Base-by-base conservation (phyloP, 164 flowering plant genomes). In the Vitis cinerea region DNA sequence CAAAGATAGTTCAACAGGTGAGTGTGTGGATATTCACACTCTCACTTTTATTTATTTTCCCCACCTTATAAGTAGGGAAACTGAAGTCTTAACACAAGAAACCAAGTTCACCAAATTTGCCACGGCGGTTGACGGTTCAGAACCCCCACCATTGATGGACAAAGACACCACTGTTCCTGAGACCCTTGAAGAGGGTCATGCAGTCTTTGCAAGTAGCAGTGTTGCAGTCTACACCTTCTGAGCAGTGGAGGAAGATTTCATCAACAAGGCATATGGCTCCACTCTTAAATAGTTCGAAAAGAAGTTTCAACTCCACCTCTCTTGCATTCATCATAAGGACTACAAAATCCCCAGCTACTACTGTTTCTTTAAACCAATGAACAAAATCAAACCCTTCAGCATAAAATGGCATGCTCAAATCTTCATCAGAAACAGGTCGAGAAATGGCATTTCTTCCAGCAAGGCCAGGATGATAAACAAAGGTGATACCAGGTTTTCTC, bases 181-280 rank as follows among this genome's bases (percentile, higher is more conserved):
- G 87, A 71, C 79, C 75, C 72, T 74, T 73, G 75, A 84, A 68
- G 64, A 94, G 74, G 60, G 81, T 78, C 63, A 67, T 62, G 80
- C 95, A 88, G 69, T 81, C 84, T 68, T 75, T 83, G 59, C 64
- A 73, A 3, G 14, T 6, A 1, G 54, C 68, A 11, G 49, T 67
- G 58, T 70, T 77, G 65, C 72, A 80, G 50, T 78, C 77, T 3
- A 3, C 59, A n/a, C 14, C 15, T 13, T 80, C 81, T 8, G 85
- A 37, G 77, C 96, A 94, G 19, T 58, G 83, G n/a, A 94, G 83
- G 72, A 94, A 92, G 61, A 94, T 82, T 79, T 94, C 98, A 50
- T 94, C 94, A 51, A 94, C 90, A 62, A 66, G 83, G 83, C 98
- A 94, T 60, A 94, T 86, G 23, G 79, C 80, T 67, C 97, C 97